A percentile compares a stretch with the other conserved stretches of the same genome.
Evolutionary conservation across 495 filamentous ascomycete genomes (phyloP).

Genomic region (Talaromyces thailandensis): DNA sequence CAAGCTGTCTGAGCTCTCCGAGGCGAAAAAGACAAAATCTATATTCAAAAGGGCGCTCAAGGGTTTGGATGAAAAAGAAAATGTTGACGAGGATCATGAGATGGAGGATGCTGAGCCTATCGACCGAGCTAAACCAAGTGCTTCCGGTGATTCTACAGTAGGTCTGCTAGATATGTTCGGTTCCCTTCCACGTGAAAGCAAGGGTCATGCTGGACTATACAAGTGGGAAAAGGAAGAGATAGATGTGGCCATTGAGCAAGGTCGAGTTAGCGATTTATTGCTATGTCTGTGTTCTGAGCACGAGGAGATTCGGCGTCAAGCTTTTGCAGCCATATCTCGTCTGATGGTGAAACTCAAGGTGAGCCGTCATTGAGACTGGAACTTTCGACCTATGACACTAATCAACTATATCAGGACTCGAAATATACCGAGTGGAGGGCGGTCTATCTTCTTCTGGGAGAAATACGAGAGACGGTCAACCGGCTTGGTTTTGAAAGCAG

Average conservation of each 20-base stretch:
- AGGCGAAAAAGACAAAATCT: slow-evolving; percentile 28
- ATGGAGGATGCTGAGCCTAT: slow-evolving; percentile 14
- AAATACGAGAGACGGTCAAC: slow-evolving; percentile 65
- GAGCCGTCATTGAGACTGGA: slow-evolving; percentile 9
- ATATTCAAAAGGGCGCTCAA: slow-evolving; percentile 34
- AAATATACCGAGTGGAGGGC: slow-evolving; percentile 69
- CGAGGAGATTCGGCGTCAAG: slow-evolving; percentile 65
- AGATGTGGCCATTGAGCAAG: slow-evolving; percentile 65
- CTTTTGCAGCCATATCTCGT: slow-evolving; percentile 55
- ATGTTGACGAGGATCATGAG: slow-evolving; percentile 8
- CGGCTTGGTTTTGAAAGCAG: slow-evolving; percentile 42
- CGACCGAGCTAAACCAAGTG: background rate
- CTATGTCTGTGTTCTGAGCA: slow-evolving; percentile 67
- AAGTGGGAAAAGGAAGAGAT: slow-evolving; percentile 68
- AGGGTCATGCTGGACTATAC: slow-evolving; percentile 30
- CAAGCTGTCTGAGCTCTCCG: slow-evolving; percentile 23
- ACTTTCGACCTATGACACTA: slow-evolving; percentile 5
- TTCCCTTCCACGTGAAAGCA: slow-evolving; percentile 29
- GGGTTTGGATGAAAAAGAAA: slow-evolving; percentile 14
- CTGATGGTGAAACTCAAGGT: slow-evolving; percentile 57
- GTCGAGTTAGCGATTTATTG: slow-evolving; percentile 55
- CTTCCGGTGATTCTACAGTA: slow-evolving; percentile 10
- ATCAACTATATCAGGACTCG: slow-evolving; percentile 35
- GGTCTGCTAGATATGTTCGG: slow-evolving; percentile 35
- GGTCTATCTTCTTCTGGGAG: slow-evolving; percentile 64